Base-by-base conservation (phyloP, 306 rosid species). In the Medicago ruthenica region DNA sequence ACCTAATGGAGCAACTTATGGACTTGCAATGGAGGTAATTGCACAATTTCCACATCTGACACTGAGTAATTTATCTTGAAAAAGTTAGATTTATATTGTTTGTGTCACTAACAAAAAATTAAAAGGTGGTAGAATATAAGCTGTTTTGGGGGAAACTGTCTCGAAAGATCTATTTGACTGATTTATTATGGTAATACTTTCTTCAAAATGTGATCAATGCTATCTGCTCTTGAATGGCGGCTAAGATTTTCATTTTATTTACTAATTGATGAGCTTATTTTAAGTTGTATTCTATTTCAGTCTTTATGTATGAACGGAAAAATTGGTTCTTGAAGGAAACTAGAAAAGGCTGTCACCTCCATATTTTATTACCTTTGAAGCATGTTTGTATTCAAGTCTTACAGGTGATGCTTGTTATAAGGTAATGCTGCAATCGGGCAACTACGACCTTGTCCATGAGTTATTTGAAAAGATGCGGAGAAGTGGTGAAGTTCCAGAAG, bases 1-100 rank as follows among this genome's bases (percentile, higher is more conserved):
- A 85, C 97, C 98, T 75, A 87, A 89, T 44, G 96, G 95, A 66
- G 92, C 97, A 67, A 92, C 91, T 24, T 87, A 82, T 81, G 98
- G 98, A 82, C 98, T 94, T 84, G 87, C 93, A 41, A 94, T 94
- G 98, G 98, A 94, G 95, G 98, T 94, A 91, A 76, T 67, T 80
- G 61, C 73, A 78, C 53, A 64, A 82, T 79, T 34, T 45, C 59
- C 18, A 41, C 51, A 71, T 66, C 36, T 79, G 17, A 63, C 8
- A 13, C 66, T 53, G 4, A 67, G 53, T 74, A 78, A 76, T 73
- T 44, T 73, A 57, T 76, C 65, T 78, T 45, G 61, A 68, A 81
- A 62, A 27, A 27, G 4, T 27, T 27, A 27, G 31, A 27, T 27
- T 27, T 27, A 27, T 3, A 27, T 47, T 65, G 77, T 59, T 15